Evolutionary conservation across 2,329 filamentous ascomycete species (phyloP).

Genomic region (Aspergillus pseudoglaucus): DNA sequence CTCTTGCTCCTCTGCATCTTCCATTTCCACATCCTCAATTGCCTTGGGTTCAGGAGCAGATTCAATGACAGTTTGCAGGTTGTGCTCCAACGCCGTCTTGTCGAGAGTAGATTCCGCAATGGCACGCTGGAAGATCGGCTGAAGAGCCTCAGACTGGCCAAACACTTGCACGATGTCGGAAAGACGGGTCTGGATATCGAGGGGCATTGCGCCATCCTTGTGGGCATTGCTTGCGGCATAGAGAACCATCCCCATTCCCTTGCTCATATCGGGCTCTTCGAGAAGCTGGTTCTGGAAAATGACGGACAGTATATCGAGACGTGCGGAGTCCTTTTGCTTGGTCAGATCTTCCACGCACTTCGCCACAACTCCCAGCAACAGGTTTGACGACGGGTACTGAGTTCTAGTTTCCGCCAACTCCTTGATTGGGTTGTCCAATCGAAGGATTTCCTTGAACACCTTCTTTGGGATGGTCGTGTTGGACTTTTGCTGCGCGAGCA

Average conservation of each 20-base stretch:
- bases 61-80: slow-evolving; percentile 63
- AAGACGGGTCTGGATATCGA: slow-evolving; percentile 55
- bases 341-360: slow-evolving; percentile 27
- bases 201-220: slow-evolving; percentile 27
- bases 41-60: slow-evolving; percentile 47
- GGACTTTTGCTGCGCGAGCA: slow-evolving; percentile 73
- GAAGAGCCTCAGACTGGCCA: slow-evolving; percentile 54
- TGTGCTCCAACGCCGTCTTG: slow-evolving; percentile 67
- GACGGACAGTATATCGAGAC: slow-evolving; percentile 43
- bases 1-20: slow-evolving; percentile 27
- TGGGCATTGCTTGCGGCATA: slow-evolving; percentile 42
- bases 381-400: slow-evolving; percentile 27
- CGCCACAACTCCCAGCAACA: slow-evolving; percentile 32
- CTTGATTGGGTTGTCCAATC: slow-evolving; percentile 25
- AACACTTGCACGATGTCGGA: slow-evolving; percentile 62
- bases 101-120: slow-evolving; percentile 64
- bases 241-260: slow-evolving; percentile 29
- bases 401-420: slow-evolving; percentile 28
- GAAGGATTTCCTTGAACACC: slow-evolving; percentile 52
- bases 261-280: slow-evolving; percentile 21
- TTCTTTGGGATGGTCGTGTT: slow-evolving; percentile 62
- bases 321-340: slow-evolving; percentile 25
- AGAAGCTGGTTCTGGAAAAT: slow-evolving; percentile 30
- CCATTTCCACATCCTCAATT: slow-evolving; percentile 48
- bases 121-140: slow-evolving; percentile 59